phyloP scores from a whole-genome alignment of 2,329 filamentous ascomycete genomes.

The Xylariaceae sp. region DNA sequence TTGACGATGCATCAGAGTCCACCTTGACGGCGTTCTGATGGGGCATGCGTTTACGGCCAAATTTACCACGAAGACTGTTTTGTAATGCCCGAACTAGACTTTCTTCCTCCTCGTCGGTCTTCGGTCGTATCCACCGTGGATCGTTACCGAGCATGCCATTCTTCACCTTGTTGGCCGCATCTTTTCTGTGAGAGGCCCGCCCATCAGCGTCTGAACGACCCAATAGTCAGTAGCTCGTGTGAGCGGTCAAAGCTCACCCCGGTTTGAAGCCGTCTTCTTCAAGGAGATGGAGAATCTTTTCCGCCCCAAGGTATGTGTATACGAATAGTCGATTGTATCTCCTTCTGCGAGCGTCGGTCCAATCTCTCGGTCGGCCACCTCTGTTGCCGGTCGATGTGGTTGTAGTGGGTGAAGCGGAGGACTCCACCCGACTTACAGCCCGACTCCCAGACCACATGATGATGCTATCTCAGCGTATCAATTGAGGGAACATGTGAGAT shows the following conservation, averaged over 20 bases:
- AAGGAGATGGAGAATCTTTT: conserved; percentile 45
- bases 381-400: conserved; percentile 25
- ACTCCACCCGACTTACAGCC: conserved; percentile 17
- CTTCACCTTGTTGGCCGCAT: conserved; percentile 57
- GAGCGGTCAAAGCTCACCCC: conserved; percentile 36
- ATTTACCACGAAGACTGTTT: conserved; percentile 31
- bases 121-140: conserved; percentile 54
- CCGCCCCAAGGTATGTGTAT: conserved; percentile 50
- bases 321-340: conserved; percentile 54
- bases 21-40: conserved; percentile 19
- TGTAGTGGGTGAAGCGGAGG: conserved; percentile 26
- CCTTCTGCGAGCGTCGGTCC: conserved; percentile 50
- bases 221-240: background rate
- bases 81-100: conserved; percentile 41
- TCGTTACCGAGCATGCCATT: conserved; percentile 55
- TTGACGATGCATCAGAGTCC: background rate
- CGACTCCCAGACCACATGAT: conserved; percentile 1
- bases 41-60: conserved; percentile 24
- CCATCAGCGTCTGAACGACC: conserved; percentile 9
- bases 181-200: conserved; percentile 37
- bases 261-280: conserved; percentile 43
- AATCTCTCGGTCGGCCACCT: conserved; percentile 52
- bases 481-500: conserved; percentile 4
- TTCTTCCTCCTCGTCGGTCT: conserved; percentile 47
- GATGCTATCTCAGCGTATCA: background rate